phyloP scores from a whole-genome alignment of 225 moss, liverwort and hornwort genomes.

The Asterella californica region DNA sequence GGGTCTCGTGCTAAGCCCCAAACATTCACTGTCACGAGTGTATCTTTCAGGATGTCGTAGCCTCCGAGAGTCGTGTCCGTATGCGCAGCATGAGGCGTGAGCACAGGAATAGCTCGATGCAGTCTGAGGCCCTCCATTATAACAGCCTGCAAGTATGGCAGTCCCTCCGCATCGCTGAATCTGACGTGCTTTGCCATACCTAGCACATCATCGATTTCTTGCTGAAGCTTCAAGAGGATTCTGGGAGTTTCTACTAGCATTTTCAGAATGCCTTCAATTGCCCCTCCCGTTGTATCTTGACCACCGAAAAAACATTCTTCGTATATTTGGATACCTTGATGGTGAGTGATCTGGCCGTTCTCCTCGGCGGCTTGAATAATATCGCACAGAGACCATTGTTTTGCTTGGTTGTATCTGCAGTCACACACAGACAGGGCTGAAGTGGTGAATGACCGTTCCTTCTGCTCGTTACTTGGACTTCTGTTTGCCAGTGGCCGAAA shows the following conservation, averaged over 20 bases:
- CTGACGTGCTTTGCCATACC: not conserved
- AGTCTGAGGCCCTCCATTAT: conserved; percentile 4
- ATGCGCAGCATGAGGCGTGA: conserved; percentile 14
- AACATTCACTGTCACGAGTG: conserved; percentile 21
- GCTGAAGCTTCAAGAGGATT: not conserved
- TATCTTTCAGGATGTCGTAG: conserved; percentile 29
- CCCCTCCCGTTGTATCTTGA: not conserved
- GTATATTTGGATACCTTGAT: not conserved
- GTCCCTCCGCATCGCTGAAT: conserved; percentile 1
- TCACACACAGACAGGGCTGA: not conserved
- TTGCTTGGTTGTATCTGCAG: not conserved
- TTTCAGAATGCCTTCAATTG: not conserved
- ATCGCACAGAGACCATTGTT: not conserved
- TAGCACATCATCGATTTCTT: conserved; percentile 9
- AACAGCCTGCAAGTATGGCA: conserved; percentile 23
- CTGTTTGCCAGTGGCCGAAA: too few relatives aligned
- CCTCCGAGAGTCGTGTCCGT: conserved; percentile 26
- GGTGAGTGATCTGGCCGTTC: not conserved
- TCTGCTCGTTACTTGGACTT: too few relatives aligned
- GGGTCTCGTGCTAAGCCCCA: conserved; percentile 30
- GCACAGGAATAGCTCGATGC: conserved; percentile 15
- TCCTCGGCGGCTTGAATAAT: not conserved
- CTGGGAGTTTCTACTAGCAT: not conserved
- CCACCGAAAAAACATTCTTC: conserved; percentile 4
- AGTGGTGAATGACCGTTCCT: too few relatives aligned